Evolutionary conservation across 495 filamentous ascomycete genomes (phyloP).

Genomic region (Rhizodiscina lignyota): DNA sequence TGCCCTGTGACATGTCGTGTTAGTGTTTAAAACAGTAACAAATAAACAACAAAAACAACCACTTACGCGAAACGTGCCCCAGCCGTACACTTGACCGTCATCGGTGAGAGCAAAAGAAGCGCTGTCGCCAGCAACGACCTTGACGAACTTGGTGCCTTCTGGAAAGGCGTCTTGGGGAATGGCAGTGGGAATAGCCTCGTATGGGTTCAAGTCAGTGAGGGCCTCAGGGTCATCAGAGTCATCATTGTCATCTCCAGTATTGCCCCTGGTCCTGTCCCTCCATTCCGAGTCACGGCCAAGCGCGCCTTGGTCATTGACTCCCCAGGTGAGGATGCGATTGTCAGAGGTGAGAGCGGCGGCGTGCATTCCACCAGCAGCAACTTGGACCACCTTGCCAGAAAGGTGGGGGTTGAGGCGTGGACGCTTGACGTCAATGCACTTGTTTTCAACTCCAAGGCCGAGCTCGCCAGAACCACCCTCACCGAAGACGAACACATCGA

Average conservation of each 20-base stretch:
- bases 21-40: too few species aligned
- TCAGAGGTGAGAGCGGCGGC: constrained; percentile 44
- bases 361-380: constrained; percentile 55
- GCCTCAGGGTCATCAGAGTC: constrained; percentile 33
- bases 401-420: constrained; percentile 47
- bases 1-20: constrained; percentile 25
- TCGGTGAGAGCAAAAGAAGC: constrained; percentile 47
- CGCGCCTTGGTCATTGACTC: constrained; percentile 52
- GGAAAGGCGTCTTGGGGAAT: constrained; percentile 30
- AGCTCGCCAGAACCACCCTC: constrained; percentile 53
- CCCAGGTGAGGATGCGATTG: constrained; percentile 53
- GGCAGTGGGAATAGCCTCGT: constrained; percentile 39
- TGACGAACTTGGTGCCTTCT: constrained; percentile 35
- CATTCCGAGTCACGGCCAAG: constrained; percentile 44
- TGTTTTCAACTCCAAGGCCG: constrained; percentile 43
- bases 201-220: constrained; percentile 37
- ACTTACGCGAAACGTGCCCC: constrained; percentile 53
- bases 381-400: constrained; percentile 38
- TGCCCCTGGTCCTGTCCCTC: constrained; percentile 44
- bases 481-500: constrained; percentile 53
- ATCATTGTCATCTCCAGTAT: constrained; percentile 25
- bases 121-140: constrained; percentile 45
- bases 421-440: constrained; percentile 48
- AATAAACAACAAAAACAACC: too few species aligned
- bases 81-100: constrained; percentile 48